A percentile compares a stretch with the other conserved stretches of the same genome.
These are phyloP conservation scores for Purshia tridentata DNA, from an alignment of 306 rosid species.

Conservation along the genomic window DNA sequence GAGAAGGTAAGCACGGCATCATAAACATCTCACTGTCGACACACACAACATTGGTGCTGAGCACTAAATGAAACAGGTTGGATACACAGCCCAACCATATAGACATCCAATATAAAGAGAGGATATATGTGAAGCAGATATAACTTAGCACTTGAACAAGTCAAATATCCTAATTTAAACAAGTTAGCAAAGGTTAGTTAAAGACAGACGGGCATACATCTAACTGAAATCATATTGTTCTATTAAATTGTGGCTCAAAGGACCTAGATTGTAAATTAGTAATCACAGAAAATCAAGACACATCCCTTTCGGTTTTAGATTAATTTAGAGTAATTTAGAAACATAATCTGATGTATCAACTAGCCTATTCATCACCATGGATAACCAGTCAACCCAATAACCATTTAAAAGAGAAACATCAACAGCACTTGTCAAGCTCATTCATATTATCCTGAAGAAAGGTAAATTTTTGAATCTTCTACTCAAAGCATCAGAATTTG, in stretches of 20 bases:
- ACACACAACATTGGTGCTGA: not conserved
- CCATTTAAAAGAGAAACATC: not conserved
- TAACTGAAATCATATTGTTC: not conserved
- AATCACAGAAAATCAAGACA: not conserved
- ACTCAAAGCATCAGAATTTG: not conserved
- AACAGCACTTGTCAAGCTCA: not conserved
- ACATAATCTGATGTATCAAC: not conserved
- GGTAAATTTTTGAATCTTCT: not conserved
- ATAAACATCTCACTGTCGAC: not conserved
- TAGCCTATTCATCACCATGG: not conserved
- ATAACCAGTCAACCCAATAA: not conserved
- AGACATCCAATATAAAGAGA: not conserved
- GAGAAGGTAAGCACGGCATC: not conserved
- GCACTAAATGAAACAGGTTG: not conserved
- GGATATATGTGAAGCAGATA: not conserved
- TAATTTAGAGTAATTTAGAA: not conserved
- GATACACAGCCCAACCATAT: conserved; percentile 6
- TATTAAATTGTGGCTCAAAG: not conserved
- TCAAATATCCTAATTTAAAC: not conserved
- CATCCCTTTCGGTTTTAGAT: not conserved
- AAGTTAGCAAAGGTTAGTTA: not conserved
- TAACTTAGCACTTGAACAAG: not conserved
- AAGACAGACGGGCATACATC: not conserved
- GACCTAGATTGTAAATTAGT: not conserved
- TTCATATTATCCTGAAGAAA: not conserved